Evolutionary conservation across 148 eudicot genomes (phyloP).

Genomic region (Hydrangea macrophylla): DNA sequence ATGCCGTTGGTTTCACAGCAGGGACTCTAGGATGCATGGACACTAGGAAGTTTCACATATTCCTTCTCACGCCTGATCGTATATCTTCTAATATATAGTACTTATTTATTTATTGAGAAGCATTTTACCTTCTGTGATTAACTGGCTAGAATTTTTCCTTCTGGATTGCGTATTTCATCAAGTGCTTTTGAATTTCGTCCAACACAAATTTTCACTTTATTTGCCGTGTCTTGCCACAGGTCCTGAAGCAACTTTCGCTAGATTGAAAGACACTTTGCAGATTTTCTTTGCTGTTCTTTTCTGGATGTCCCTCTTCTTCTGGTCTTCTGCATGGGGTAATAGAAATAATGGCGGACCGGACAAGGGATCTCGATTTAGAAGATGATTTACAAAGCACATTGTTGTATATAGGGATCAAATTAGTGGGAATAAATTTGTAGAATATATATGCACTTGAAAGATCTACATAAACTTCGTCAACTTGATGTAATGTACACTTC

Average conservation of each 20-base stretch:
- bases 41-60: no score
- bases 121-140: no score
- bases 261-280: constrained; percentile 49
- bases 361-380: constrained; percentile 56
- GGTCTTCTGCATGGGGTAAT: constrained; percentile 80
- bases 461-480: no score
- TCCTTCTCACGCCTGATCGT: no score
- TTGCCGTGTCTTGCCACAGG: constrained; percentile 38
- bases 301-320: constrained; percentile 89
- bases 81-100: no score
- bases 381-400: constrained; percentile 29
- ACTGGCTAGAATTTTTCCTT: background rate
- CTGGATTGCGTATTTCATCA: no score
- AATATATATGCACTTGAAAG: no score
- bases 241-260: constrained; percentile 29
- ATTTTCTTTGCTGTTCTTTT: constrained; percentile 78
- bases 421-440: no score
- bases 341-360: constrained; percentile 43
- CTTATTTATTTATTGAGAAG: no score
- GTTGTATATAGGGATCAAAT: constrained; percentile 22
- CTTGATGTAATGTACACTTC: no score
- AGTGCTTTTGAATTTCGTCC: background rate
- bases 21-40: no score
- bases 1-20: no score
- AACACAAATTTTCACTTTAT: background rate